Conservation (phyloP, 257 asterid species). For the Scutellaria minor region DNA sequence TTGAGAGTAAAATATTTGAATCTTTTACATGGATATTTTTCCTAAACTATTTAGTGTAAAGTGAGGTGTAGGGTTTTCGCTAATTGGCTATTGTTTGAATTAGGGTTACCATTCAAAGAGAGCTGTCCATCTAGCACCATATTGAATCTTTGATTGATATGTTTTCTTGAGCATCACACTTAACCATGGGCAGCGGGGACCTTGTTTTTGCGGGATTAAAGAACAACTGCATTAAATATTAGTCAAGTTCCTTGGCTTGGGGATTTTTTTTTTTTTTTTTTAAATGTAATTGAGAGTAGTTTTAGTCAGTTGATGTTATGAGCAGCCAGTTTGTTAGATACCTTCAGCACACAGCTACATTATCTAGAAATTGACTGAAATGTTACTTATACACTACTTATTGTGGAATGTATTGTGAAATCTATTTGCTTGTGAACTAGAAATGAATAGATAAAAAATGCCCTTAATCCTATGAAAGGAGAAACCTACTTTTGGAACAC, state of each 20-base stretch:
- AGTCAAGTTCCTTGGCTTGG: neutral
- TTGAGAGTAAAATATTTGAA: neutral
- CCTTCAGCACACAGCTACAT: neutral
- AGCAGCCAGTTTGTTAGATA: slow-evolving; percentile 20
- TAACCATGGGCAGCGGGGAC: neutral
- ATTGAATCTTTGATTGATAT: neutral
- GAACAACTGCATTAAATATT: neutral
- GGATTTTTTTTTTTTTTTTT: slow-evolving; percentile 9
- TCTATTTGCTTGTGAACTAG: neutral
- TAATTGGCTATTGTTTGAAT: slow-evolving; percentile 8
- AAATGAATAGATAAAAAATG: neutral
- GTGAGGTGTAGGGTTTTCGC: slow-evolving; percentile 13
- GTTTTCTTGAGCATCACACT: slow-evolving; percentile 8
- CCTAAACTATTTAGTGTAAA: neutral
- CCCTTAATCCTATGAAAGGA: neutral
- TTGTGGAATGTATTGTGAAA: neutral
- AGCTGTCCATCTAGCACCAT: slow-evolving; percentile 5
- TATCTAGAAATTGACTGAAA: neutral
- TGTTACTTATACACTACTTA: neutral
- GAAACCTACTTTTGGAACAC: neutral
- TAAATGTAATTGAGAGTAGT: slow-evolving; percentile 2
- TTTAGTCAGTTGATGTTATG: neutral
- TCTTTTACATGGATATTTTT: neutral
- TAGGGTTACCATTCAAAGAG: slow-evolving; percentile 19
- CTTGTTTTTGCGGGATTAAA: neutral